Percentiles rank a stretch among this genome's conserved stretches.
Conservation (phyloP, 2,329 filamentous ascomycete genomes). For the Pyrenochaeta sp. region DNA sequence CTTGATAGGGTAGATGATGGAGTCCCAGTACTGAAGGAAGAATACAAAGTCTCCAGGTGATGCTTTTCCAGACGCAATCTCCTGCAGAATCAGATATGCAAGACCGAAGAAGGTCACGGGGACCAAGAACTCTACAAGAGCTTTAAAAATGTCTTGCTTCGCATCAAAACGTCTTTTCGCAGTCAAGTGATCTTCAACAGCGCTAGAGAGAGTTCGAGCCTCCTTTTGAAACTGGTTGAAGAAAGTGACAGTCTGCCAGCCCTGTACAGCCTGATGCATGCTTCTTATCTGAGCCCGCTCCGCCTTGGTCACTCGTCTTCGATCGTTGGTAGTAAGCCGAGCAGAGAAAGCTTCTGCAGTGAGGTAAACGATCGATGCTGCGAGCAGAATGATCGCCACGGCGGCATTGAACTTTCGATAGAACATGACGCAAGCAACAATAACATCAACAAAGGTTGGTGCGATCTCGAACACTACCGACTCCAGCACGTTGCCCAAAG, state of each 20-base stretch:
- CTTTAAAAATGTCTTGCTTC: constrained; percentile 1
- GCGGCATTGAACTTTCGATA: constrained; percentile 5
- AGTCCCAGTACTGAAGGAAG: constrained; percentile 26
- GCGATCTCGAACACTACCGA: constrained; percentile 64
- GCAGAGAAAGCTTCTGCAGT: constrained; percentile 2
- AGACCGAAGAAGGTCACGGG: constrained; percentile 46
- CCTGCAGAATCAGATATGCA: constrained; percentile 52
- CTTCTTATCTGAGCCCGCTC: constrained; percentile 9
- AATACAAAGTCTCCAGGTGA: constrained; percentile 67
- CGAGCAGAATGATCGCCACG: constrained; percentile 2
- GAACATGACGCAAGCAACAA: constrained; percentile 55
- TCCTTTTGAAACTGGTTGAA: constrained; percentile 49
- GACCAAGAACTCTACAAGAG: constrained; percentile 12
- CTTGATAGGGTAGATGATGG: constrained; percentile 54
- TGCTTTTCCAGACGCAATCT: constrained; percentile 57
- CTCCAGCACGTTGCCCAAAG: constrained; percentile 65
- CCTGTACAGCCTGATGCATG: constrained; percentile 20
- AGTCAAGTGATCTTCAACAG: constrained; percentile 6
- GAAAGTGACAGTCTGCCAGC: constrained; percentile 64
- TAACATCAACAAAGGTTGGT: constrained; percentile 63
- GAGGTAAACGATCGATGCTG: constrained; percentile 6
- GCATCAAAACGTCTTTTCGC: constrained; percentile 9
- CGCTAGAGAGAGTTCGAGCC: not conserved
- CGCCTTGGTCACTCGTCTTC: constrained; percentile 3
- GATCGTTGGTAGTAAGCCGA: constrained; percentile 3